Percentiles rank a stretch among this genome's conserved stretches.
These are phyloP conservation scores for Rhododendron vialii DNA, from an alignment of 148 eudicot species.

Conservation along the genomic window DNA sequence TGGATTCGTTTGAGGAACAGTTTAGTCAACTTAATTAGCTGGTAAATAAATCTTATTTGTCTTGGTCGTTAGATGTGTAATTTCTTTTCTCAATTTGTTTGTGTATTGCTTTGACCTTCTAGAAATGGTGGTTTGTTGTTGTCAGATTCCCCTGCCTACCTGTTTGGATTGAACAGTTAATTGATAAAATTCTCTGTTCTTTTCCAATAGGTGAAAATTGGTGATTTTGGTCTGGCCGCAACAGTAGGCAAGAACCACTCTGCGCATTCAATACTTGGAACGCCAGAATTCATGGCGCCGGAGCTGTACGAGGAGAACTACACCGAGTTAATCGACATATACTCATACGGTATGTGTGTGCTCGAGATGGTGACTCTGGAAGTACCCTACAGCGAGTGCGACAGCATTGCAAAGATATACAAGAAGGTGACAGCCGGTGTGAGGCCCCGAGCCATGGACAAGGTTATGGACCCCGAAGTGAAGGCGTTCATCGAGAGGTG, in stretches of 20 bases:
- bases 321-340: conserved; percentile 66
- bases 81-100: neutral
- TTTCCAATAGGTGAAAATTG: conserved; percentile 63
- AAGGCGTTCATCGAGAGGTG: conserved; percentile 72
- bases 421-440: conserved; percentile 58
- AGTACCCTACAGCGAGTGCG: conserved; percentile 75
- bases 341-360: conserved; percentile 73
- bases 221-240: conserved; percentile 77
- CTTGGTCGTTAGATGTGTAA: neutral
- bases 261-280: conserved; percentile 69
- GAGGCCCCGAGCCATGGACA: conserved; percentile 53
- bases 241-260: conserved; percentile 54
- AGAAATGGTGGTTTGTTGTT: neutral
- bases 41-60: neutral
- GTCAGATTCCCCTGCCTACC: neutral
- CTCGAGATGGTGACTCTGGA: conserved; percentile 80
- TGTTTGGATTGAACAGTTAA: conserved; percentile 6
- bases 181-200: neutral
- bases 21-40: neutral
- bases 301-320: conserved; percentile 79
- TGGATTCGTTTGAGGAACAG: neutral
- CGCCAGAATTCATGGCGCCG: conserved; percentile 89
- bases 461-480: conserved; percentile 51
- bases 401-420: conserved; percentile 58
- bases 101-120: neutral